Evolutionary conservation across 495 filamentous ascomycete species (phyloP).

Genomic region (Thozetella sp.): DNA sequence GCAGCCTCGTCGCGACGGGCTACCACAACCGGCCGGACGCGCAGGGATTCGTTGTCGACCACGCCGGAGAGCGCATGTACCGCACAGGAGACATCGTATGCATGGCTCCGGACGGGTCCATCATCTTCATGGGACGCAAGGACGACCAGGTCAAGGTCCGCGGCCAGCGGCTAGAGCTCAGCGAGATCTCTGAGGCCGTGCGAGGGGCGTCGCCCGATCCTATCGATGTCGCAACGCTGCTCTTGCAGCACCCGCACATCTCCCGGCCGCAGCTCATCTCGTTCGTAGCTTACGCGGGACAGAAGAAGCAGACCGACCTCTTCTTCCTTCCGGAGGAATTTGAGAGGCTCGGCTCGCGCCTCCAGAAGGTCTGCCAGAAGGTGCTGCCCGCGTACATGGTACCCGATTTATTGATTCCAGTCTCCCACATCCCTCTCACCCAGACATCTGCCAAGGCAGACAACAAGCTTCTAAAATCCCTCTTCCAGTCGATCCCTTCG

Average conservation of each 20-base stretch:
- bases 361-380: neutral
- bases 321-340: neutral
- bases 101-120: slow-evolving; percentile 28
- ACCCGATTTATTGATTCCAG: neutral
- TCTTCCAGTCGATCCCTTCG: neutral
- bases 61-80: slow-evolving; percentile 24
- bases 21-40: slow-evolving; percentile 1
- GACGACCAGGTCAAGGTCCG: slow-evolving; percentile 27
- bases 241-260: neutral
- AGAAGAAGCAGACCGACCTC: neutral
- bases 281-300: neutral
- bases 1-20: neutral
- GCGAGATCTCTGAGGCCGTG: slow-evolving; percentile 24
- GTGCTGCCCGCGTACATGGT: neutral
- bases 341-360: neutral
- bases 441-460: neutral
- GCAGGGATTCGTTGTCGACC: neutral
- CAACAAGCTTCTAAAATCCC: neutral
- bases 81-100: slow-evolving; percentile 50
- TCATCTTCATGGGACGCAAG: slow-evolving; percentile 19
- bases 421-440: neutral
- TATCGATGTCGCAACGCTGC: neutral
- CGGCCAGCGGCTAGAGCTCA: slow-evolving; percentile 26
- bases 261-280: neutral
- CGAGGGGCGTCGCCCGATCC: neutral